Base-by-base conservation (phyloP, 2,329 filamentous ascomycete species). In the Chrysoporthe deuterocubensis region DNA sequence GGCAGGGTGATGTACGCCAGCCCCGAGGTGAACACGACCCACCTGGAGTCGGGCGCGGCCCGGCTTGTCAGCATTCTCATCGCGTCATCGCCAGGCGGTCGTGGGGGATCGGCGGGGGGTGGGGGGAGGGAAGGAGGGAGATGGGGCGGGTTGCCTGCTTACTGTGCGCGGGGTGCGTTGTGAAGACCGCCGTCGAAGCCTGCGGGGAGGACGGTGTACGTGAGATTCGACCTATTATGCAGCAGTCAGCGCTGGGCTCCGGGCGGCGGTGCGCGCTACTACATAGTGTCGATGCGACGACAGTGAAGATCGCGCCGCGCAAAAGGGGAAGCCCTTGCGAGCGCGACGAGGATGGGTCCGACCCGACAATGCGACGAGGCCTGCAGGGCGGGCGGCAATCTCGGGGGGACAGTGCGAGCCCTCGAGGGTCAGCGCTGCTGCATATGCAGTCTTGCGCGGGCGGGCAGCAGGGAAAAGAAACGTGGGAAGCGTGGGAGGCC, bases 1-100 rank as follows among this genome's bases (percentile, higher is more conserved):
- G 81, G 80, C 0, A 84, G 72, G 1, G 81, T 81, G 64, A 83
- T 76, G 65, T 80, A 75, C 0, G 77, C 80, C n/a, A 80, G 60
- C 0, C 82, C 82, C 0, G 78, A 78, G 37, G 78, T 70, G 66
- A 82, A 80, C 18, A 71, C 66, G 8, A 79, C 76, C 72, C 73
- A 79, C 74, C 77, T 79, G 48, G 13, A 42, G 8, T 7, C 13
- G 18, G 16, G 34, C 14, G 50, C 26, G 48, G 21, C 16, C 50
- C 7, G 26, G 50, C 21, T 26, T 26, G 50, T 54, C 26, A 54
- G 50, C 48, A 26, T n/a, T 8, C 32, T 26, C 32, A 16, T 34
- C 50, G 7, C 11, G 32, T 32, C 50, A 54, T 52, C 48, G 48
- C 26, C n/a, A n/a, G n/a, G 48, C 48, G 48, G n/a, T 52, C n/a